Percentiles rank a stretch among this genome's conserved stretches.
Conservation (phyloP, 768 basidiomycete species). For the Tulasnella sp. region DNA sequence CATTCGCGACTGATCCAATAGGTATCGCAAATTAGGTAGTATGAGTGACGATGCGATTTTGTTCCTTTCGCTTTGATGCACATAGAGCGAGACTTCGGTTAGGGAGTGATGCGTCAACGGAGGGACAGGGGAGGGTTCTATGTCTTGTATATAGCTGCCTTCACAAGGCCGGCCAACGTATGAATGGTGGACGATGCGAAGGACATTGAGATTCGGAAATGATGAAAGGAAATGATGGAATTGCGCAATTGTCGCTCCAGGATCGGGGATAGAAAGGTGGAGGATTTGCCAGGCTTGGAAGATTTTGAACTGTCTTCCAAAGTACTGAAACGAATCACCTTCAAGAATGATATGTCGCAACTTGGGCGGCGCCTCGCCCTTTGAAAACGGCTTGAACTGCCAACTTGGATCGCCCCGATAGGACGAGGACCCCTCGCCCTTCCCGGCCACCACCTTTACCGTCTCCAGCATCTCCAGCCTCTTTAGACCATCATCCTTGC, state of each 20-base stretch:
- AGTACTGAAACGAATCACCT: background rate
- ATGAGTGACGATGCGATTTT: background rate
- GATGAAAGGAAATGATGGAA: conserved; percentile 63
- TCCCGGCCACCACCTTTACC: conserved; percentile 40
- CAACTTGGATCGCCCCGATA: too few species aligned
- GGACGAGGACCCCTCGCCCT: conserved; percentile 34
- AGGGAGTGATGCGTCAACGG: background rate
- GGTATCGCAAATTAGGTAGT: background rate
- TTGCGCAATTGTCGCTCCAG: conserved; percentile 63
- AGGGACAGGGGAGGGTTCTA: background rate
- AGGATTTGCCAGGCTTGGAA: background rate
- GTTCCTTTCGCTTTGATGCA: background rate
- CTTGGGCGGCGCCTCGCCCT: background rate
- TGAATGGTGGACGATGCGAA: conserved; percentile 11
- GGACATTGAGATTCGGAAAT: conserved; percentile 25
- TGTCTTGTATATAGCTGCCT: background rate
- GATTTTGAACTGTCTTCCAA: background rate
- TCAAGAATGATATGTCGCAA: background rate
- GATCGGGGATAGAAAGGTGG: conserved; percentile 20
- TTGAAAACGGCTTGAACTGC: background rate
- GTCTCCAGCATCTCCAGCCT: conserved; percentile 48
- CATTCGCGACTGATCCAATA: background rate
- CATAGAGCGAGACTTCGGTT: background rate
- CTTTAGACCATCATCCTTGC: conserved; percentile 42
- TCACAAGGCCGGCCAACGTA: background rate